A percentile compares a stretch with the other conserved stretches of the same genome.
Evolutionary conservation across 2,329 filamentous ascomycete genomes (phyloP).

Genomic region (Cordyceps cateniannulata): DNA sequence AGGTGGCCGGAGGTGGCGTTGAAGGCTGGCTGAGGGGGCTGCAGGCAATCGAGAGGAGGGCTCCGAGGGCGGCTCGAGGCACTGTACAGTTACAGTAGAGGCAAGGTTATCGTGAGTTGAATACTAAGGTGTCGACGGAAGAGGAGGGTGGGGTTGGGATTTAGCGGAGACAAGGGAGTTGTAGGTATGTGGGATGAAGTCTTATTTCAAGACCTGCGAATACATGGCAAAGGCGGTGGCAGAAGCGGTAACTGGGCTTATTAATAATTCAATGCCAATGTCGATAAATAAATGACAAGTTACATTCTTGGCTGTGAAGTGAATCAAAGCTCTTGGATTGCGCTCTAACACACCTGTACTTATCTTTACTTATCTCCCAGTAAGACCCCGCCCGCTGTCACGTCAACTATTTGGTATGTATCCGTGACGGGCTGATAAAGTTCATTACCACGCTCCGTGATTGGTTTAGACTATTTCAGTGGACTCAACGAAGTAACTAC

Average conservation of each 20-base stretch:
- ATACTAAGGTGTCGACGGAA: background rate
- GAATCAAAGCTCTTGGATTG: too few species aligned
- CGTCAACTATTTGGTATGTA: too few species aligned
- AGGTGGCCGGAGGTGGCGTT: conserved; percentile 1
- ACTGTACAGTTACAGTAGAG: background rate
- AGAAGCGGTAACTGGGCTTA: too few species aligned
- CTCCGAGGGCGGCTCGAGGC: background rate
- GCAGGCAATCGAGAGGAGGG: background rate
- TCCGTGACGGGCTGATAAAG: background rate
- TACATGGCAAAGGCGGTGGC: background rate
- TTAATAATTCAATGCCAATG: too few species aligned
- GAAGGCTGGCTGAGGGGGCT: background rate
- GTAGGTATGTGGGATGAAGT: background rate
- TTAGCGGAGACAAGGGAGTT: background rate
- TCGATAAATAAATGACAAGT: too few species aligned
- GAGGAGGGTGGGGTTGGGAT: conserved; percentile 6
- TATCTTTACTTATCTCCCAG: too few species aligned
- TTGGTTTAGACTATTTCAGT: too few species aligned
- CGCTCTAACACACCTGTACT: too few species aligned
- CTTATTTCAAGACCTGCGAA: too few species aligned
- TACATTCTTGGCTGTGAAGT: too few species aligned
- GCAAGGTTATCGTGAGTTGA: background rate
- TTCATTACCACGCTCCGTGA: background rate
- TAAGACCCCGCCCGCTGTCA: too few species aligned
- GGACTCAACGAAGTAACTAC: too few species aligned